Conservation (phyloP, 805 yeast genomes). For the Groenewaldozyma salmanticensis region DNA sequence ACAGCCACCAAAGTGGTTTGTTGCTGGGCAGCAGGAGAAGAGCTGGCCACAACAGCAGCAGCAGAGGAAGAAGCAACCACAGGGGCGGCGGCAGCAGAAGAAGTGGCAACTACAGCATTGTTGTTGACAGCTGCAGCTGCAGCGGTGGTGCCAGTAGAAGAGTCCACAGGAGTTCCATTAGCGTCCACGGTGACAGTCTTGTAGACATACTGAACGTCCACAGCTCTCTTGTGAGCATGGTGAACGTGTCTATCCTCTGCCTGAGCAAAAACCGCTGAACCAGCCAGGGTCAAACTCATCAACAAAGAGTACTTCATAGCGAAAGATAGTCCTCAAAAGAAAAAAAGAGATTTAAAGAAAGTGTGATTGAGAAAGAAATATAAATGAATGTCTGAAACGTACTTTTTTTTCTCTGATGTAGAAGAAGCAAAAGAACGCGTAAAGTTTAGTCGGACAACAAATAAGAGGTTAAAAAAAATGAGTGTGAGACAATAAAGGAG, state of each 20-base stretch:
- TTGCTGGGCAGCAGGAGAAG: constrained; percentile 20
- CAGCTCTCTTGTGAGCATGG: constrained; percentile 46
- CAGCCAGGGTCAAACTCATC: constrained; percentile 24
- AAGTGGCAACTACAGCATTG: constrained; percentile 21
- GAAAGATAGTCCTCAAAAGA: background rate
- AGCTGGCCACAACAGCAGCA: constrained; percentile 22
- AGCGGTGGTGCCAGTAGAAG: constrained; percentile 18
- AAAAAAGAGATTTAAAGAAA: background rate
- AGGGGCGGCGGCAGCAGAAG: constrained; percentile 17
- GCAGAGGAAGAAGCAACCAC: constrained; percentile 23
- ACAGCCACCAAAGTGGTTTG: constrained; percentile 17
- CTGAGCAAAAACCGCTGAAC: constrained; percentile 32
- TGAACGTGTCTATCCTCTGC: constrained; percentile 26
- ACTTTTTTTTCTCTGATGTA: background rate
- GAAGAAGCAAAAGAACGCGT: background rate
- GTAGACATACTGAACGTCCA: constrained; percentile 38
- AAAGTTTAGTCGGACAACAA: constrained; percentile 1
- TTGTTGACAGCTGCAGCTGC: constrained; percentile 16
- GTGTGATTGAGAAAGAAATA: background rate
- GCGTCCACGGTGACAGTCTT: constrained; percentile 35
- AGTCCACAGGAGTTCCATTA: constrained; percentile 27
- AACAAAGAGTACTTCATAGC: constrained; percentile 14
- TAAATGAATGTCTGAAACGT: background rate
- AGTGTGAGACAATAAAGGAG: background rate
- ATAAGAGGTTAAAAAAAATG: background rate